phyloP scores from a whole-genome alignment of 345 rosid genomes.

The Euphorbia tirucalli region DNA sequence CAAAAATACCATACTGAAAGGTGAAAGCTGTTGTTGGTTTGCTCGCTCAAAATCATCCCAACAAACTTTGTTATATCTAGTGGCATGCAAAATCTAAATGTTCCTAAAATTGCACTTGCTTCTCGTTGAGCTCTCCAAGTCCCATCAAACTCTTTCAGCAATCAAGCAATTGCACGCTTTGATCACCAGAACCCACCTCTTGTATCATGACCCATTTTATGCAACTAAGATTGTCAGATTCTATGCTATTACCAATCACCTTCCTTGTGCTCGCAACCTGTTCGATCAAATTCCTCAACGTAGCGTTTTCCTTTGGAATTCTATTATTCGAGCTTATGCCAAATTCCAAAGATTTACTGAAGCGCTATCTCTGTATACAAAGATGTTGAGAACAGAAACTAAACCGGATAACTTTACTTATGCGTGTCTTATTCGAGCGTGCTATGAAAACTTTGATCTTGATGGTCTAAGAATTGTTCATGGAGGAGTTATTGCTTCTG shows the following conservation, averaged over 20 bases:
- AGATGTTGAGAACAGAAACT: slow-evolving; percentile 47
- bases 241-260: slow-evolving; percentile 49
- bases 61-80: too few species aligned
- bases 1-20: too few species aligned
- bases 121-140: slow-evolving; percentile 46
- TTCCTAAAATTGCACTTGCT: slow-evolving; percentile 30
- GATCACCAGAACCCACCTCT: slow-evolving; percentile 45
- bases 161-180: slow-evolving; percentile 69
- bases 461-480: slow-evolving; percentile 52
- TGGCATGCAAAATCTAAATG: slow-evolving; percentile 21
- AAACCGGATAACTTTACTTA: slow-evolving; percentile 70
- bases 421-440: slow-evolving; percentile 66
- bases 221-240: slow-evolving; percentile 52
- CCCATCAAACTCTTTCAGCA: slow-evolving; percentile 43
- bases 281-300: slow-evolving; percentile 66
- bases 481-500: slow-evolving; percentile 51
- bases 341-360: slow-evolving; percentile 33
- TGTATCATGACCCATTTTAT: slow-evolving; percentile 55
- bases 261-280: slow-evolving; percentile 58
- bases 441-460: slow-evolving; percentile 46
- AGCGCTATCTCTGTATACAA: slow-evolving; percentile 38
- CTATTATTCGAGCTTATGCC: slow-evolving; percentile 72
- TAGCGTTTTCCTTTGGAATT: slow-evolving; percentile 85
- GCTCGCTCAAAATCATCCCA: too few species aligned
- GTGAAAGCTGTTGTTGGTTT: too few species aligned